These are phyloP conservation scores for Penicillium janthinellum DNA, from an alignment of 2,329 filamentous ascomycete genomes.

Conservation along the genomic window DNA sequence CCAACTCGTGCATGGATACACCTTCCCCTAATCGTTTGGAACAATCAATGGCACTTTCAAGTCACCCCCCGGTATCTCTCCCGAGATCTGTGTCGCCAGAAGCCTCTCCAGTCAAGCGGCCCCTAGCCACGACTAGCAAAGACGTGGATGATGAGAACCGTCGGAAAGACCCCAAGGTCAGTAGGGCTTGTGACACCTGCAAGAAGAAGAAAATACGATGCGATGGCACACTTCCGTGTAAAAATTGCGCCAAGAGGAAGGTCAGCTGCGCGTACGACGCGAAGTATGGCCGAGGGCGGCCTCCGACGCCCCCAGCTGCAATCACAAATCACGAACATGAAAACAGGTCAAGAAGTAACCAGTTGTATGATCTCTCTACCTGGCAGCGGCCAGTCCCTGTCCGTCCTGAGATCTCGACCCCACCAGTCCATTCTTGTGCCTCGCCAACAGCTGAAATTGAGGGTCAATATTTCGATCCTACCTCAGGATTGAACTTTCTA, in stretches of 20 bases:
- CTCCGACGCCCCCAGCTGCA: neutral
- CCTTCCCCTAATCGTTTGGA: too few species aligned
- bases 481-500: neutral
- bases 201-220: constrained; percentile 52
- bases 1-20: too few species aligned
- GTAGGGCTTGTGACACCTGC: constrained; percentile 21
- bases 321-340: too few species aligned
- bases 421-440: neutral
- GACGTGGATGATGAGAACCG: constrained; percentile 16
- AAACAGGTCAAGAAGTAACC: neutral
- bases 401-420: neutral
- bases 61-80: neutral
- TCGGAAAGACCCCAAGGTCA: constrained; percentile 24
- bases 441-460: neutral
- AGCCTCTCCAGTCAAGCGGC: neutral
- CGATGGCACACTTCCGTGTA: neutral
- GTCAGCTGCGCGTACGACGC: neutral
- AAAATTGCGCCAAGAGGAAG: neutral
- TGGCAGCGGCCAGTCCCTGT: neutral
- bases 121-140: neutral
- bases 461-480: constrained; percentile 1
- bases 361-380: neutral
- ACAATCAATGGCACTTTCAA: too few species aligned
- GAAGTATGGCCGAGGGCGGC: neutral
- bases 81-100: neutral